Evolutionary conservation across 371 early-diverging fungal genomes (phyloP), one percentile per base, ranked within the genome.

Genomic region (Cokeromyces recurvatus): DNA sequence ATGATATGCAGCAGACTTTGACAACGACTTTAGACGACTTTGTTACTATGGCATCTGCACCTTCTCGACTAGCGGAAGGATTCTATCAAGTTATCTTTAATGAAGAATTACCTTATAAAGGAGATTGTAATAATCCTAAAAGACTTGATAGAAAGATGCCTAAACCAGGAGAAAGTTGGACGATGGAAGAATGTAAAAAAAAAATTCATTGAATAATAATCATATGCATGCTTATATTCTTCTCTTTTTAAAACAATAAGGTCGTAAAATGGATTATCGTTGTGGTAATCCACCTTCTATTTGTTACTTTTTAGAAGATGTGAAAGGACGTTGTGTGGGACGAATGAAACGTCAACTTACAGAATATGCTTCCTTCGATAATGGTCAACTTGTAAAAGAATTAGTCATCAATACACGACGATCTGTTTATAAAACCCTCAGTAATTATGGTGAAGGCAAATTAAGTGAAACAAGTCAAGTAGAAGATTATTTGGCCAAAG

Each of bases 241-340:
- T n/a, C n/a, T n/a, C n/a, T n/a, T n/a, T n/a, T n/a, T n/a, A n/a
- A n/a, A n/a, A n/a, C 29, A 29, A 29, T 8, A 8, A 29, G 29
- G 29, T 29, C 29, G 11, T 34, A 71, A 70, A 32, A 76, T 76
- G 79, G 75, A 83, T 44, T 81, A 81, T 39, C 76, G 81, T 48
- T 83, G 84, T 53, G 84, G 84, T 15, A 83, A 83, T 54, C 84
- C 84, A 10, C 84, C 84, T 14, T 78, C 81, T 17, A 77, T 83
- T 46, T 83, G 84, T 52, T 72, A 83, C 56, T 76, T 71, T 42
- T 66, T 83, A 57, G 39, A 48, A 16, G 48, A 71, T 58, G 58
- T 68, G 31, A 74, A 74, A 53, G 43, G 46, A 38, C 75, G 75
- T 51, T 61, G 65, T 43, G 38, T 68, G 15, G 54, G 56, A 2